A percentile compares a stretch with the other conserved stretches of the same genome.
Conservation (phyloP, 2,329 filamentous ascomycete species). For the Diaporthe ilicicola region DNA sequence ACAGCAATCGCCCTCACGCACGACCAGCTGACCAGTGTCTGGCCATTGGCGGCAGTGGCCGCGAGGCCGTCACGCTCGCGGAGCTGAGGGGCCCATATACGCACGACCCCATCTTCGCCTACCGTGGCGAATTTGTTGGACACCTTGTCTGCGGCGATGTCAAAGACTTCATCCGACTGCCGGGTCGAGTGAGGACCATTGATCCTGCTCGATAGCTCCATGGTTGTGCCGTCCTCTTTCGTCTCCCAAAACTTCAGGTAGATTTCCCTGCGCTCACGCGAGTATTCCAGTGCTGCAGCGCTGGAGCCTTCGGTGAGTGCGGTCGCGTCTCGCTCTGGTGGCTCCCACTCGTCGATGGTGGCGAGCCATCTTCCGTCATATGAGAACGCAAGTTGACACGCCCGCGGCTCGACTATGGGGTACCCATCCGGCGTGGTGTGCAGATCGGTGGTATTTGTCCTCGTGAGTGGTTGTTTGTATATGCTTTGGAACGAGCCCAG, state of each 20-base stretch:
- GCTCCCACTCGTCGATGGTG: slow-evolving; percentile 90
- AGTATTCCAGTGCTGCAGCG: slow-evolving; percentile 51
- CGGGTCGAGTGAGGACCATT: slow-evolving; percentile 79
- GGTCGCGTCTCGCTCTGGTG: slow-evolving; percentile 73
- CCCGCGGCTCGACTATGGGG: slow-evolving; percentile 78
- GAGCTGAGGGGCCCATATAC: slow-evolving; percentile 81
- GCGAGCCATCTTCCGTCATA: slow-evolving; percentile 88
- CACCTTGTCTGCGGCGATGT: slow-evolving; percentile 75
- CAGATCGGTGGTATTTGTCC: slow-evolving; percentile 85
- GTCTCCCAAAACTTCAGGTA: slow-evolving; percentile 91
- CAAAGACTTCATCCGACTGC: slow-evolving; percentile 69
- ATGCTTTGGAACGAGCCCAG: slow-evolving; percentile 80
- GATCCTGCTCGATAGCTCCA: slow-evolving; percentile 83
- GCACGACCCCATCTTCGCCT: slow-evolving; percentile 80
- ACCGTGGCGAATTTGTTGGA: slow-evolving; percentile 82
- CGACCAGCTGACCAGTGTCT: slow-evolving; percentile 77
- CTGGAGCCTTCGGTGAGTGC: slow-evolving; percentile 57
- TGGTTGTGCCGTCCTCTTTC: slow-evolving; percentile 62
- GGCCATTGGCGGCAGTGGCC: slow-evolving; percentile 64
- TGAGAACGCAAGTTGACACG: slow-evolving; percentile 79
- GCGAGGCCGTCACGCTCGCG: slow-evolving; percentile 74
- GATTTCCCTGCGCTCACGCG: slow-evolving; percentile 70
- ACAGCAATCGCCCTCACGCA: slow-evolving; percentile 68
- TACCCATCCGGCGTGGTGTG: slow-evolving; percentile 78
- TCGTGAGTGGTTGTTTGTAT: slow-evolving; percentile 85